These are phyloP conservation scores for Lathyrus sativus DNA, from an alignment of 306 rosid species.

Conservation along the genomic window DNA sequence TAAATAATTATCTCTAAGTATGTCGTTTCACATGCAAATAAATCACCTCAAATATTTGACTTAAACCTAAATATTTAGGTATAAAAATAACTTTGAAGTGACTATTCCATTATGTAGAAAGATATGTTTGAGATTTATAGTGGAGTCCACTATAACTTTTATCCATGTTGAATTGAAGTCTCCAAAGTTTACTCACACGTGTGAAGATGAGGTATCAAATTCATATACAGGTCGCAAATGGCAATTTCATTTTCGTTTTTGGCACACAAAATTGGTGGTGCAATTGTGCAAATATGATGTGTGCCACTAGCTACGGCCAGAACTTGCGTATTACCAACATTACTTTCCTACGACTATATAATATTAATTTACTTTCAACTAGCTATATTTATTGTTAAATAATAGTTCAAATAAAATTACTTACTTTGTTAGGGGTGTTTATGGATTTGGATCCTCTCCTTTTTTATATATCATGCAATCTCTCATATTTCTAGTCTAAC, in stretches of 20 bases:
- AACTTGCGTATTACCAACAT: constrained; percentile 9
- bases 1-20: constrained; percentile 22
- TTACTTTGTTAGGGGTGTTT: too few relatives aligned
- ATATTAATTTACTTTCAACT: not conserved
- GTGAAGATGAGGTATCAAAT: not conserved
- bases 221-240: not conserved
- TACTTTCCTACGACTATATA: not conserved
- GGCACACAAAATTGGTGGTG: constrained; percentile 37
- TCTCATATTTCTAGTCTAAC: too few relatives aligned
- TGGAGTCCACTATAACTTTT: constrained; percentile 45
- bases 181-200: not conserved
- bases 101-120: constrained; percentile 19
- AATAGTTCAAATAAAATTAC: too few relatives aligned
- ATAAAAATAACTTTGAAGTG: constrained; percentile 28
- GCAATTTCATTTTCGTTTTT: constrained; percentile 9
- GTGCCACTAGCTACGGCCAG: constrained; percentile 57
- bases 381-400: too few relatives aligned
- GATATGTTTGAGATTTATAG: constrained; percentile 36
- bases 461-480: too few relatives aligned
- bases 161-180: constrained; percentile 28
- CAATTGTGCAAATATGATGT: constrained; percentile 48
- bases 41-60: constrained; percentile 17
- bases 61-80: not conserved
- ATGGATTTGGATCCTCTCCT: too few relatives aligned
- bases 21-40: constrained; percentile 38